Base-by-base conservation (phyloP, 139 green algal species). In the Protoeuglena noctilucae region DNA sequence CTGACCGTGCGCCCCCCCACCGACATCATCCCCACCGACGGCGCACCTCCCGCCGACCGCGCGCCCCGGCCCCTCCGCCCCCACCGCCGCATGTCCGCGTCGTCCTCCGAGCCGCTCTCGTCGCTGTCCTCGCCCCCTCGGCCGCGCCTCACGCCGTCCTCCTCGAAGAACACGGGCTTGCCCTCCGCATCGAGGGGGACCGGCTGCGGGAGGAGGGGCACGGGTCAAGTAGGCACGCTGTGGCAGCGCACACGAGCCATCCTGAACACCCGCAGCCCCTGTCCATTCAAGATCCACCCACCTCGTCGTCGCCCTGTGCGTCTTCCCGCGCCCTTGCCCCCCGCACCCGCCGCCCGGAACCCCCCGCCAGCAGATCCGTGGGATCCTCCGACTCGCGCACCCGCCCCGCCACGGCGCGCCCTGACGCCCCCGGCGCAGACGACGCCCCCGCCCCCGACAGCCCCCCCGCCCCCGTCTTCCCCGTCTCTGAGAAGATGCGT, bases 331-430 rank as follows among this genome's bases (percentile, higher is more conserved):
- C n/a, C n/a, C n/a, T n/a, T n/a, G n/a, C n/a, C n/a, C n/a, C n/a
- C n/a, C n/a, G 59, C 18, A 84, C 50, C 51, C 71, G 46, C 6
- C 84, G 64, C 1, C 80, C 71, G 4, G 71, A 66, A 2, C 54
- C 54, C 1, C 66, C 50, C 24, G 94, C 83, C 57, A 97, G 64
- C 41, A 97, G 66, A 58, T 97, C 74, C 49, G 93, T 56, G 1
- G 84, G 80, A 21, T 95, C 83, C 3, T 46, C 69, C 1, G 56
- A 14, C 48, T 48, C 62, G 48, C 56, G 58, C 54, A 54, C 28
- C 48, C 55, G 40, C 43, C 55, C 40, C 39, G 48, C 57, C 29
- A 59, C 26, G 23, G 56, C 31, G 54, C 39, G 51, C 26, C 40
- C 40, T 50, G 58, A 54, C 47, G 60, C 57, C 53, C 19, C 62